These are phyloP conservation scores for Ploettnerulaceae sp. DNA, from an alignment of 2,329 filamentous ascomycete genomes.

Conservation along the genomic window DNA sequence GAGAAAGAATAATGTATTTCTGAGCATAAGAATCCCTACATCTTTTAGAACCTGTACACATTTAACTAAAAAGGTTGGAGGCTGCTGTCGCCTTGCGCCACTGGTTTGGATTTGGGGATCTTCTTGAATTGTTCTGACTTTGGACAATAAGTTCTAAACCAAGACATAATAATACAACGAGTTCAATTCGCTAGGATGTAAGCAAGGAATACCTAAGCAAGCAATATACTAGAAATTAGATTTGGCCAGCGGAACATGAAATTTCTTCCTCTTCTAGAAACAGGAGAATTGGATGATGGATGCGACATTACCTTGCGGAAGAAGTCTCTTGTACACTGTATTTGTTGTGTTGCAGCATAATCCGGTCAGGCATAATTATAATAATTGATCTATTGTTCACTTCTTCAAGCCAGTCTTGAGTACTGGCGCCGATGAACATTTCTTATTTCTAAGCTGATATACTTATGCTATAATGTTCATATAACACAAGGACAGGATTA, in stretches of 20 bases:
- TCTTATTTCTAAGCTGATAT: too few relatives aligned
- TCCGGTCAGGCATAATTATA: too few relatives aligned
- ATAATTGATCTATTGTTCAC: too few relatives aligned
- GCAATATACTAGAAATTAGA: not conserved
- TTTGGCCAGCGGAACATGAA: constrained; percentile 8
- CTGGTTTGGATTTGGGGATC: not conserved
- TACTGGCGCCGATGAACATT: too few relatives aligned
- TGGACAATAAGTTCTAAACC: not conserved
- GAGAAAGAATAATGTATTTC: too few relatives aligned
- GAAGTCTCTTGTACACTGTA: constrained; percentile 9
- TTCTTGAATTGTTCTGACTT: not conserved
- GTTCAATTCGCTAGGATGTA: constrained; percentile 16
- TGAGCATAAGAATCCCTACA: too few relatives aligned
- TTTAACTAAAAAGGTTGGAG: too few relatives aligned
- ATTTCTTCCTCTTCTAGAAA: constrained; percentile 11
- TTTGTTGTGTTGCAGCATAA: constrained; percentile 15
- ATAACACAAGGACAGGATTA: too few relatives aligned
- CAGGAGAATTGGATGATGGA: constrained; percentile 8
- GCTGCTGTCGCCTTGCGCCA: too few relatives aligned
- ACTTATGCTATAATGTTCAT: too few relatives aligned
- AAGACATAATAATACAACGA: constrained; percentile 14
- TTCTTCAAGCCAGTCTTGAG: too few relatives aligned
- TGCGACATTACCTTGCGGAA: constrained; percentile 4
- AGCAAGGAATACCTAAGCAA: not conserved
- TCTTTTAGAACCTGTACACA: too few relatives aligned